These are phyloP conservation scores for Raphanus sativus DNA, from an alignment of 345 rosid genomes.

Conservation along the genomic window DNA sequence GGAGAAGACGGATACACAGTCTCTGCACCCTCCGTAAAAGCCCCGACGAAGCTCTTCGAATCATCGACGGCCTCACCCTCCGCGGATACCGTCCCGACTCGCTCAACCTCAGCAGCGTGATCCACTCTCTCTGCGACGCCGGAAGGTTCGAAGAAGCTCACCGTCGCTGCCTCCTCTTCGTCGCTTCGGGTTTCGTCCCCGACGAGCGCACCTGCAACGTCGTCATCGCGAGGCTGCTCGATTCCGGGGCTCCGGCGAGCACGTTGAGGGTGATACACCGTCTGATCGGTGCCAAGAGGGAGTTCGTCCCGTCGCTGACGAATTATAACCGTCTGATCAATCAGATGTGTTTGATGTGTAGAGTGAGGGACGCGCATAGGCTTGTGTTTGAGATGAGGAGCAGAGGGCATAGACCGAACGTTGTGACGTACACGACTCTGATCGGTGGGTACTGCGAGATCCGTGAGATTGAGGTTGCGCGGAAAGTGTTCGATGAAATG, in stretches of 20 bases:
- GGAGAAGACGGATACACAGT: conserved; percentile 56
- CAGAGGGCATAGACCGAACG: conserved; percentile 60
- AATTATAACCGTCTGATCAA: conserved; percentile 74
- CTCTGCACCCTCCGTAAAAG: conserved; percentile 47
- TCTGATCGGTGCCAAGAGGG: conserved; percentile 52
- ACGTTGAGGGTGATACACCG: conserved; percentile 45
- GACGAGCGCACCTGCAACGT: conserved; percentile 77
- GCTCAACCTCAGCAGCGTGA: conserved; percentile 63
- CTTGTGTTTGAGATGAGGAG: conserved; percentile 59
- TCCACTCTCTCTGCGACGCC: conserved; percentile 70
- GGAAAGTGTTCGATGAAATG: conserved; percentile 78
- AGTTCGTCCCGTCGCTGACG: conserved; percentile 65
- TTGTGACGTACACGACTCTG: conserved; percentile 71
- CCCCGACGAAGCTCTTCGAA: conserved; percentile 56
- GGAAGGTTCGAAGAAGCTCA: conserved; percentile 65
- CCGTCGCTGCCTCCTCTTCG: conserved; percentile 46
- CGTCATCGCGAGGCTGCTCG: conserved; percentile 63
- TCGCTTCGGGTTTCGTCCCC: conserved; percentile 54
- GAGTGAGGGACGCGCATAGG: conserved; percentile 54
- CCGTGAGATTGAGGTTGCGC: conserved; percentile 48
- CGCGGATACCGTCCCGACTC: conserved; percentile 56
- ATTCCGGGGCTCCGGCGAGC: conserved; percentile 50
- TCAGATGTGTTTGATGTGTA: conserved; percentile 52
- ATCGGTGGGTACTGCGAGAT: conserved; percentile 53
- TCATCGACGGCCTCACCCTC: conserved; percentile 50